These are phyloP conservation scores for Hanseniaspora uvarum DNA, from an alignment of 1,139 yeast genomes.

Conservation along the genomic window DNA sequence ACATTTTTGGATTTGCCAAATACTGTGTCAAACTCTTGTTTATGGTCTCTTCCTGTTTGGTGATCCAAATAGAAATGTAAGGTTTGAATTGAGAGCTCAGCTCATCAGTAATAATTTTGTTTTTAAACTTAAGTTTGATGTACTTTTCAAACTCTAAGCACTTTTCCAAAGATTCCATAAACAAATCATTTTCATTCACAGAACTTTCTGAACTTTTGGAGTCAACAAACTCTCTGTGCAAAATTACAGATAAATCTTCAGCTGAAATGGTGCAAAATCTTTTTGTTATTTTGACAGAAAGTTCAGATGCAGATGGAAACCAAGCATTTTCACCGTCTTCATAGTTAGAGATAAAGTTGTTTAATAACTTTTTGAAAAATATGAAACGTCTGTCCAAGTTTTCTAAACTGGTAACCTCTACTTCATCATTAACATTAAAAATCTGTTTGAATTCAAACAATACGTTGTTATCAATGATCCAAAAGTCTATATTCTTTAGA, in stretches of 20 bases:
- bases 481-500: slow-evolving; percentile 38
- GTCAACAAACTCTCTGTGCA: slow-evolving; percentile 32
- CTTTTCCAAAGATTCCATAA: slow-evolving; percentile 51
- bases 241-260: slow-evolving; percentile 48
- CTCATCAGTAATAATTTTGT: slow-evolving; percentile 33
- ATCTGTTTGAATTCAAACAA: slow-evolving; percentile 66
- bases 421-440: slow-evolving; percentile 73
- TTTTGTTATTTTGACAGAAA: slow-evolving; percentile 49
- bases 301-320: slow-evolving; percentile 67
- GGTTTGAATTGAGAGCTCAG: slow-evolving; percentile 78
- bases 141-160: slow-evolving; percentile 71
- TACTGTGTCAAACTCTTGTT: slow-evolving; percentile 54
- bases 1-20: slow-evolving; percentile 39
- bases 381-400: slow-evolving; percentile 72
- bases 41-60: slow-evolving; percentile 62
- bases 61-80: slow-evolving; percentile 74
- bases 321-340: slow-evolving; percentile 29
- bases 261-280: slow-evolving; percentile 62
- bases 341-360: slow-evolving; percentile 47
- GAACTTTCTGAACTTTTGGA: background rate
- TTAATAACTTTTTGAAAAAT: slow-evolving; percentile 63
- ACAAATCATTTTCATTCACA: slow-evolving; percentile 19
- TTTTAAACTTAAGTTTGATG: slow-evolving; percentile 47
- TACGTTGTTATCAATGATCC: slow-evolving; percentile 59
- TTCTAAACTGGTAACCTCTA: slow-evolving; percentile 92